Evolutionary conservation across 2,329 filamentous ascomycete species (phyloP).

Genomic region (Colletotrichum sp.): DNA sequence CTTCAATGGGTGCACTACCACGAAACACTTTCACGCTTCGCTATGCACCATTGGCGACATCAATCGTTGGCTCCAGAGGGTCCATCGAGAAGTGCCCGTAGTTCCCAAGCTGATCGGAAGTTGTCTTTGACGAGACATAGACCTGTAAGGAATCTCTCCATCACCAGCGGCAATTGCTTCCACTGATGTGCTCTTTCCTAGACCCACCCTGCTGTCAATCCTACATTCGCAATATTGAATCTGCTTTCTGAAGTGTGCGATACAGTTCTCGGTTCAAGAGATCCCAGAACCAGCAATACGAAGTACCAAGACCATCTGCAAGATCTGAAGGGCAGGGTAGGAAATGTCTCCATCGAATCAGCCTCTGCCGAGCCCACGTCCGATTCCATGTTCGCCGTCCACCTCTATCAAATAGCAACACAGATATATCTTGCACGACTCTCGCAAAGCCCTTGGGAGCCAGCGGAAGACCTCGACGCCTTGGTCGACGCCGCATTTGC

Average conservation of each 20-base stretch:
- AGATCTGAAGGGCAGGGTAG: background rate
- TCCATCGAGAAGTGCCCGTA: background rate
- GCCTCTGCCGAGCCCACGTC: background rate
- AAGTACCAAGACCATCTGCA: background rate
- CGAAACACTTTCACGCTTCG: background rate
- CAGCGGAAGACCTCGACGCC: constrained; percentile 22
- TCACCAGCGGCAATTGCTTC: background rate
- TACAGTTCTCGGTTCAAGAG: background rate
- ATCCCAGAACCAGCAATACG: background rate
- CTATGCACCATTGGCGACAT: background rate
- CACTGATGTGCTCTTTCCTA: background rate
- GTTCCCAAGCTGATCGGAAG: background rate
- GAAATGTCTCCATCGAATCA: background rate
- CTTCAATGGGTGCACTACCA: background rate
- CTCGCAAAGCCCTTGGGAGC: constrained; percentile 27
- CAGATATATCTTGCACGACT: background rate
- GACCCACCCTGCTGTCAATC: background rate
- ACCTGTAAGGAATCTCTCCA: background rate
- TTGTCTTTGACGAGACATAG: background rate
- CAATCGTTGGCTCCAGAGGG: background rate
- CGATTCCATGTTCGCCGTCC: background rate
- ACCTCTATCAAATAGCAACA: background rate
- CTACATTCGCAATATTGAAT: background rate
- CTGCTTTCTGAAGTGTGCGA: constrained; percentile 2
- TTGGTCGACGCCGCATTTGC: background rate